Percentiles rank a stretch among this genome's conserved stretches.
Evolutionary conservation across 75 land plant species (phyloP).

Genomic region (Picea sitchensis): DNA sequence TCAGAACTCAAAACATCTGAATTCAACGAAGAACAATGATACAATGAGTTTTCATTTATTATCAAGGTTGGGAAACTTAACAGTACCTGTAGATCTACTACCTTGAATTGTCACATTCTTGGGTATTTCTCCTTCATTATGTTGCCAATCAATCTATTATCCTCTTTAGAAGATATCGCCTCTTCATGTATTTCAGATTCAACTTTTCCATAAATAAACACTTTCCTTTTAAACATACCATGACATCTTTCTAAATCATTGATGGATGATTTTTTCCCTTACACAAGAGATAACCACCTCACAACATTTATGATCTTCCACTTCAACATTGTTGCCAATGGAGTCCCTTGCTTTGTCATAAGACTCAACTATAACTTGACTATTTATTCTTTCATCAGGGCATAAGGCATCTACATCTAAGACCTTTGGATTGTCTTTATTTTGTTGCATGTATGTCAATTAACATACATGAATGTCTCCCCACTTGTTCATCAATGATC

Average conservation of each 20-base stretch:
- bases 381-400: background rate
- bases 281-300: background rate
- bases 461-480: constrained; percentile 13
- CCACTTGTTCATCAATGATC: constrained; percentile 24
- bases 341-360: background rate
- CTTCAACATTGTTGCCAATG: background rate
- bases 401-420: constrained; percentile 20
- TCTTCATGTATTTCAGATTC: background rate
- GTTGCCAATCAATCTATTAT: background rate
- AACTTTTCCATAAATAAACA: background rate
- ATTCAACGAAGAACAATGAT: background rate
- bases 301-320: background rate
- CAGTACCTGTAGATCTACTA: background rate
- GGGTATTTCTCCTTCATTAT: background rate
- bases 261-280: background rate
- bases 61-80: background rate
- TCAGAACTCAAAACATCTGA: background rate
- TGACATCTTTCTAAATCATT: background rate
- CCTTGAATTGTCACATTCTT: background rate
- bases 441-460: constrained; percentile 6
- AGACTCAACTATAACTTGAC: background rate
- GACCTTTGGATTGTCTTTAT: constrained; percentile 14
- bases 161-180: background rate
- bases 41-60: background rate
- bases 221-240: background rate